These are phyloP conservation scores for Arthrobotrys sphaeroides DNA, from an alignment of 2,329 filamentous ascomycete genomes.

Conservation along the genomic window DNA sequence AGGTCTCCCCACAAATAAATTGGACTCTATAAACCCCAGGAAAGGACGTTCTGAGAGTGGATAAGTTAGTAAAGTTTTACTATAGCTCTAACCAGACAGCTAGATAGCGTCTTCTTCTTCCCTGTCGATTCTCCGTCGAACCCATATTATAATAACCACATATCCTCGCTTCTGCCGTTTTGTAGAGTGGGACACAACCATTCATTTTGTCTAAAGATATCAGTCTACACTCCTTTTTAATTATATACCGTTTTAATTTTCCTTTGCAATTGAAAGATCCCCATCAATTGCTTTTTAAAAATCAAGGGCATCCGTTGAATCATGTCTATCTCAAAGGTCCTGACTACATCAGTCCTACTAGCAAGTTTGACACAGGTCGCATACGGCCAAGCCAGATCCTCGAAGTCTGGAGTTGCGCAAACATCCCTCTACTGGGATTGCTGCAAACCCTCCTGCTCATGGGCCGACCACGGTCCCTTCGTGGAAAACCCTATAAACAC, in stretches of 20 bases:
- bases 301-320: neutral
- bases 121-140: slow-evolving; percentile 1
- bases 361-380: neutral
- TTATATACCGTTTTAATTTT: neutral
- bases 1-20: neutral
- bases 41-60: slow-evolving; percentile 3
- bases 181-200: slow-evolving; percentile 5
- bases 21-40: slow-evolving; percentile 20
- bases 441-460: slow-evolving; percentile 74
- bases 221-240: slow-evolving; percentile 25
- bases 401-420: slow-evolving; percentile 57
- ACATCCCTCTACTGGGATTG: slow-evolving; percentile 67
- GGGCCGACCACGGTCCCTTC: slow-evolving; percentile 47
- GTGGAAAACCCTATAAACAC: slow-evolving; percentile 54
- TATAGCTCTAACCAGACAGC: slow-evolving; percentile 2
- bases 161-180: slow-evolving; percentile 13
- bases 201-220: neutral
- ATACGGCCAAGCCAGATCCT: neutral
- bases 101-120: neutral
- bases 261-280: slow-evolving; percentile 14
- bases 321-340: slow-evolving; percentile 28
- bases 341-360: slow-evolving; percentile 2
- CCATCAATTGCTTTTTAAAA: slow-evolving; percentile 5
- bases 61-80: neutral
- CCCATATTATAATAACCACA: slow-evolving; percentile 12